A percentile compares a stretch with the other conserved stretches of the same genome.
phyloP scores from a whole-genome alignment of 805 yeast genomes.

The Teunomyces atbi region DNA sequence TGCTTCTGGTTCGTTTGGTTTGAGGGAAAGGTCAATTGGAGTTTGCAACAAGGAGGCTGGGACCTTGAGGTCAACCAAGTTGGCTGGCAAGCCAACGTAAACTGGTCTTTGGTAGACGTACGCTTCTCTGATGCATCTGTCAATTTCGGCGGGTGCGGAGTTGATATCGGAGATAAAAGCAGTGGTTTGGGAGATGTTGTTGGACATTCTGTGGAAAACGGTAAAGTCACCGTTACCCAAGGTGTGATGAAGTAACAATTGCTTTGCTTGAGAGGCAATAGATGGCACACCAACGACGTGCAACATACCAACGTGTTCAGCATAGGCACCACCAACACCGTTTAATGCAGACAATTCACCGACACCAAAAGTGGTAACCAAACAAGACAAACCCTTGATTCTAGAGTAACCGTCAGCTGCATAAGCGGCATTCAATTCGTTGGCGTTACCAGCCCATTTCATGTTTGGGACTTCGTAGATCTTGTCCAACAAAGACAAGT shows the following conservation, averaged over 20 bases:
- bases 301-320: slow-evolving; percentile 35
- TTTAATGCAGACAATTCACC: slow-evolving; percentile 37
- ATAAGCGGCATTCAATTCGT: slow-evolving; percentile 31
- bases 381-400: slow-evolving; percentile 26
- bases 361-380: slow-evolving; percentile 35
- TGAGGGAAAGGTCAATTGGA: slow-evolving; percentile 28
- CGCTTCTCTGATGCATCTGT: slow-evolving; percentile 32
- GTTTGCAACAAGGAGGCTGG: slow-evolving; percentile 26
- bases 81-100: slow-evolving; percentile 35
- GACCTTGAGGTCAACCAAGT: slow-evolving; percentile 33
- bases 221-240: slow-evolving; percentile 45
- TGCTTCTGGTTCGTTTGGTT: slow-evolving; percentile 30
- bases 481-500: slow-evolving; percentile 32
- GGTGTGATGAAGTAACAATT: slow-evolving; percentile 41
- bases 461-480: slow-evolving; percentile 26
- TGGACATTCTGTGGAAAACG: slow-evolving; percentile 35
- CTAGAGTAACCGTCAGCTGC: slow-evolving; percentile 28
- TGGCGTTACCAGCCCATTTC: slow-evolving; percentile 39
- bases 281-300: slow-evolving; percentile 38
- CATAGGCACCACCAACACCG: slow-evolving; percentile 35
- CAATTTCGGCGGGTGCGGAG: slow-evolving; percentile 32
- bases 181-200: slow-evolving; percentile 30
- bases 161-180: slow-evolving; percentile 26
- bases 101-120: slow-evolving; percentile 34
- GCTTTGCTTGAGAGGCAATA: slow-evolving; percentile 32